Conservation (phyloP, 2,329 filamentous ascomycete species). For the Arthrobotrys musiformis region DNA sequence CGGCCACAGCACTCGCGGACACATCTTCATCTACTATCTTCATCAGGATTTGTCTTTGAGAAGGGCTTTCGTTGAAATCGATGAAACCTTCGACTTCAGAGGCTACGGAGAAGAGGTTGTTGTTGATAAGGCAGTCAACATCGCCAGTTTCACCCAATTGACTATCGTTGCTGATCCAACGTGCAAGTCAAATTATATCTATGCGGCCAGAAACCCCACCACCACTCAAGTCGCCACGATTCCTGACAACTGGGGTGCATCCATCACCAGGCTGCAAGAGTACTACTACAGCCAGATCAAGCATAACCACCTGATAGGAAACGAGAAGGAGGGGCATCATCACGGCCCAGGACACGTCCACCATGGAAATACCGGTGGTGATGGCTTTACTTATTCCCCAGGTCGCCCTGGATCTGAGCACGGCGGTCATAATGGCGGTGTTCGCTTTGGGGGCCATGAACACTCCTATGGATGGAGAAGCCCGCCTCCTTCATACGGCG, state of each 20-base stretch:
- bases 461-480: not conserved
- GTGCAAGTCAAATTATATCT: not conserved
- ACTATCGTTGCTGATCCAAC: not conserved
- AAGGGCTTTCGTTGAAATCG: constrained; percentile 3
- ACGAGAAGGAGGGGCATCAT: not conserved
- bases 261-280: not conserved
- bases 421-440: not conserved
- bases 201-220: not conserved
- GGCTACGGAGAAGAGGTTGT: constrained; percentile 1
- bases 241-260: not conserved
- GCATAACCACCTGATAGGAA: not conserved
- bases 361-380: not conserved
- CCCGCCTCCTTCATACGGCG: not conserved
- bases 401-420: not conserved
- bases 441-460: not conserved
- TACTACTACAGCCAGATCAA: constrained; percentile 13
- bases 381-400: not conserved
- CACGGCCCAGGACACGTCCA: not conserved
- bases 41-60: not conserved
- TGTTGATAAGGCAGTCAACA: not conserved
- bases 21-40: constrained; percentile 6
- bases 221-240: not conserved
- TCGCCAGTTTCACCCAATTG: not conserved
- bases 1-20: not conserved
- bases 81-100: constrained; percentile 2